A percentile compares a stretch with the other conserved stretches of the same genome.
Evolutionary conservation across 768 basidiomycete genomes (phyloP).

Genomic region (Rhizopogon salebrosus): DNA sequence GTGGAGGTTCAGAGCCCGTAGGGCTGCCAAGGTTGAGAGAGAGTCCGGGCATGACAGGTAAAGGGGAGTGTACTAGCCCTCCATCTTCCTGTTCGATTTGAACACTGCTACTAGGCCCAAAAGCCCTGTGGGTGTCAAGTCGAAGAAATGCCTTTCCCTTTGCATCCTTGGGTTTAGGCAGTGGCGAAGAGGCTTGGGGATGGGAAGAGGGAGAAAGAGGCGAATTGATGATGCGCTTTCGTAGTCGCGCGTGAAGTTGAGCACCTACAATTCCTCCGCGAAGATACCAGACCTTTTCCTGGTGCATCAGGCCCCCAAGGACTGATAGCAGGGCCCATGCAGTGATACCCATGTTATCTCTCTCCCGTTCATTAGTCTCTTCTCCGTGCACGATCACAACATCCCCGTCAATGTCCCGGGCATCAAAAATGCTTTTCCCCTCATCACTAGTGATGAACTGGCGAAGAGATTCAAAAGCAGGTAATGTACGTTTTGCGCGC

Average conservation of each 20-base stretch:
- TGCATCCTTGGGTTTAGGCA: conserved; percentile 19
- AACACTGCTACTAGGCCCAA: conserved; percentile 33
- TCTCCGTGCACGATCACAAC: conserved; percentile 70
- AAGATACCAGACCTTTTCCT: conserved; percentile 60
- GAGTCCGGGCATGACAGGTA: conserved; percentile 52
- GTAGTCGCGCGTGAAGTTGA: conserved; percentile 51
- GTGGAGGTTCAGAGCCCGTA: conserved; percentile 58
- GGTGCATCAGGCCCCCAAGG: conserved; percentile 51
- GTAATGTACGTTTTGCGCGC: conserved; percentile 56
- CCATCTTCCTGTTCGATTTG: neutral
- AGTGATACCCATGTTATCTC: conserved; percentile 46
- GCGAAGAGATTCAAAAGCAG: conserved; percentile 62
- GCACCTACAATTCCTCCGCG: conserved; percentile 67
- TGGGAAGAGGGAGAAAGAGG: neutral
- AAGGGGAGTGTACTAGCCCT: conserved; percentile 41
- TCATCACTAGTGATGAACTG: conserved; percentile 80
- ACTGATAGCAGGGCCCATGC: conserved; percentile 71
- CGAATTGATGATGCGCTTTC: conserved; percentile 39
- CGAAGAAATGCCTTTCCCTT: conserved; percentile 57
- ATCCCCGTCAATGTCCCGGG: conserved; percentile 74
- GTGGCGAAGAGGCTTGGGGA: conserved; percentile 10
- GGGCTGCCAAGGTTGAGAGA: conserved; percentile 36
- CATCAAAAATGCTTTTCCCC: conserved; percentile 40
- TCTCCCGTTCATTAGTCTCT: conserved; percentile 67
- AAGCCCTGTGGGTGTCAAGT: conserved; percentile 54